Percentiles rank a stretch among this genome's conserved stretches.
Conservation (phyloP, 768 basidiomycete genomes). For the Russula lepida region DNA sequence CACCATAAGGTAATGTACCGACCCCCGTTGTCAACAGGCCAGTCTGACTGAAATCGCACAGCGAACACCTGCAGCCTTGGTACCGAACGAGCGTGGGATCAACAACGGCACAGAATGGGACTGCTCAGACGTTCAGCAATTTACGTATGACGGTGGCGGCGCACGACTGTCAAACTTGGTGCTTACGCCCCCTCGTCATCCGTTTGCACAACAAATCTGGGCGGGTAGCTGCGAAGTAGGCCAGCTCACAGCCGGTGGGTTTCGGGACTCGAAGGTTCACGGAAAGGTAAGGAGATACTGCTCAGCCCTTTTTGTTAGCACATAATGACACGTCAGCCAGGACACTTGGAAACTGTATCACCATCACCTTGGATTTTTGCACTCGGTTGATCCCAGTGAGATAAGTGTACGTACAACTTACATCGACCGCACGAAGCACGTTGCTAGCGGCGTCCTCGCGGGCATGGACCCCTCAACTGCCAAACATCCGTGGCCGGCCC, state of each 20-base stretch:
- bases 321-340: constrained; percentile 22
- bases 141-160: constrained; percentile 31
- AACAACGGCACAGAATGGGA: constrained; percentile 33
- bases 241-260: constrained; percentile 37
- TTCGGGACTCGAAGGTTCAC: constrained; percentile 35
- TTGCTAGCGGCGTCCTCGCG: constrained; percentile 36
- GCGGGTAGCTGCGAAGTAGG: constrained; percentile 40
- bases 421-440: constrained; percentile 38
- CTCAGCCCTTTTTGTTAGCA: not conserved
- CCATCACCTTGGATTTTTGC: constrained; percentile 32
- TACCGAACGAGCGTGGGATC: constrained; percentile 34
- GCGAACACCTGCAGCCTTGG: constrained; percentile 42
- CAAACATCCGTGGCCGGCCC: constrained; percentile 30
- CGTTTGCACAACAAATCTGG: constrained; percentile 37
- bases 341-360: constrained; percentile 40
- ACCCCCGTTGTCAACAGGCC: not conserved
- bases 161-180: constrained; percentile 34
- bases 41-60: constrained; percentile 13
- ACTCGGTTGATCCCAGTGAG: constrained; percentile 29
- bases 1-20: constrained; percentile 37
- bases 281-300: constrained; percentile 28
- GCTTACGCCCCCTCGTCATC: constrained; percentile 33
- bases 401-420: constrained; percentile 36
- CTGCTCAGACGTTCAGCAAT: constrained; percentile 32
- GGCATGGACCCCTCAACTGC: constrained; percentile 36